Percentiles rank a stretch among this genome's conserved stretches.
Conservation (phyloP, 1,284 basidiomycete genomes). For the Grifola frondosa region DNA sequence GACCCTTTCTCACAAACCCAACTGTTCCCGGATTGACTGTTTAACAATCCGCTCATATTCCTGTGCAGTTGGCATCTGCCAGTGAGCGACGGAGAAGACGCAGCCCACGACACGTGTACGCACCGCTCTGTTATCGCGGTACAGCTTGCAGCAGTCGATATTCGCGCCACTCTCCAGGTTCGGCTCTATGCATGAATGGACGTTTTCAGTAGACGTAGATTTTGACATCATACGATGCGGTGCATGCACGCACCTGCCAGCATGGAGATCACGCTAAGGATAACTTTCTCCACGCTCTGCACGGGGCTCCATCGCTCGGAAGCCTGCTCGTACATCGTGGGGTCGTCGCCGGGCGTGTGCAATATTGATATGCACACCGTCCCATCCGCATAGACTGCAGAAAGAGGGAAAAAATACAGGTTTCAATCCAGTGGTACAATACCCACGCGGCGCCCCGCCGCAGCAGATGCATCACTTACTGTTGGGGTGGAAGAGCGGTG, state of each 20-base stretch:
- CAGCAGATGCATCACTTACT: conserved; percentile 60
- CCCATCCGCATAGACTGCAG: conserved; percentile 86
- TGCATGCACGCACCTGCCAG: conserved; percentile 71
- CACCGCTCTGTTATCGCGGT: conserved; percentile 78
- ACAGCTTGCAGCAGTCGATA: conserved; percentile 96
- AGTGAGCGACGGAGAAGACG: conserved; percentile 1
- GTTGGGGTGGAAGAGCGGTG: conserved; percentile 96
- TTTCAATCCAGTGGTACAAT: conserved; percentile 1
- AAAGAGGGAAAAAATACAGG: conserved; percentile 3
- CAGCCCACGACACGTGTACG: conserved; percentile 19
- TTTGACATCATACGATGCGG: conserved; percentile 1
- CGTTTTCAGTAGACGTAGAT: not conserved
- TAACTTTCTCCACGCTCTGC: conserved; percentile 95
- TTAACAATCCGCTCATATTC: conserved; percentile 75
- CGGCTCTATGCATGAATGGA: conserved; percentile 63
- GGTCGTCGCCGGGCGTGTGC: conserved; percentile 95
- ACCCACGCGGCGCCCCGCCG: too few relatives aligned
- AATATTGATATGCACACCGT: conserved; percentile 98
- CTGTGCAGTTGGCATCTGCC: conserved; percentile 24
- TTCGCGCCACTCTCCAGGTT: conserved; percentile 98
- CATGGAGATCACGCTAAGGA: conserved; percentile 96
- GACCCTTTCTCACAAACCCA: conserved; percentile 71
- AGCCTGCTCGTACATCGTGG: conserved; percentile 88
- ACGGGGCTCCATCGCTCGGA: conserved; percentile 99
- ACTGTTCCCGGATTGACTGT: conserved; percentile 68